Percentiles rank a stretch among this genome's conserved stretches.
These are phyloP conservation scores for Boletus semigastroideus DNA, from an alignment of 1,284 basidiomycete species.

Conservation along the genomic window DNA sequence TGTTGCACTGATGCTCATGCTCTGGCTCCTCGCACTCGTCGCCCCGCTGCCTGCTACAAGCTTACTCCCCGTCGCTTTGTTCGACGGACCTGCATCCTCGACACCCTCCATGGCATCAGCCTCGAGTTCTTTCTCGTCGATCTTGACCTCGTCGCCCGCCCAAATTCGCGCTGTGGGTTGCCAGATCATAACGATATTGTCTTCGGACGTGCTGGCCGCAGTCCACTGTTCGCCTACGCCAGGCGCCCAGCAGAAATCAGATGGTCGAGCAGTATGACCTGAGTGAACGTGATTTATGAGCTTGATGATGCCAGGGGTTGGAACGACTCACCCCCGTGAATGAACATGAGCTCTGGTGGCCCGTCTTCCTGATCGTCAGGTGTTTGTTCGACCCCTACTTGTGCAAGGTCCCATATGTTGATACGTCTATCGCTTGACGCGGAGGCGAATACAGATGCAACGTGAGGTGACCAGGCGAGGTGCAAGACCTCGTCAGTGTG, in stretches of 20 bases:
- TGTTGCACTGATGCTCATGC: slow-evolving; percentile 49
- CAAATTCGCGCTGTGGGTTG: slow-evolving; percentile 85
- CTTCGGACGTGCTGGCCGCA: slow-evolving; percentile 75
- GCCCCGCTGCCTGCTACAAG: slow-evolving; percentile 26
- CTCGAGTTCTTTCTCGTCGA: slow-evolving; percentile 78
- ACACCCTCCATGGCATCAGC: slow-evolving; percentile 73
- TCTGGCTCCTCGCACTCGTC: slow-evolving; percentile 45
- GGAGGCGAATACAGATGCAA: slow-evolving; percentile 87
- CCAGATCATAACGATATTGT: slow-evolving; percentile 88
- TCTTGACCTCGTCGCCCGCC: slow-evolving; percentile 78
- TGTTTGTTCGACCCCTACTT: slow-evolving; percentile 94
- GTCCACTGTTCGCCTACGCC: slow-evolving; percentile 77
- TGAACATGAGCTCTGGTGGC: slow-evolving; percentile 89
- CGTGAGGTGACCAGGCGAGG: slow-evolving; percentile 93
- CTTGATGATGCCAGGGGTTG: neutral
- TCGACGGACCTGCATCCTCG: slow-evolving; percentile 40
- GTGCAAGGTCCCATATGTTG: slow-evolving; percentile 93
- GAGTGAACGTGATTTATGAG: slow-evolving; percentile 3
- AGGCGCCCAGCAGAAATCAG: slow-evolving; percentile 85
- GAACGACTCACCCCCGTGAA: slow-evolving; percentile 72
- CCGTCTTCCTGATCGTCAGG: slow-evolving; percentile 99
- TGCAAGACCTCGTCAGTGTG: slow-evolving; percentile 96
- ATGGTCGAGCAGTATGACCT: slow-evolving; percentile 81
- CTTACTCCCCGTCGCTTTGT: slow-evolving; percentile 19
- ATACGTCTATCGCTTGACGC: slow-evolving; percentile 91